phyloP scores from a whole-genome alignment of 2,329 filamentous ascomycete species.

The Bipolaris victoriae region DNA sequence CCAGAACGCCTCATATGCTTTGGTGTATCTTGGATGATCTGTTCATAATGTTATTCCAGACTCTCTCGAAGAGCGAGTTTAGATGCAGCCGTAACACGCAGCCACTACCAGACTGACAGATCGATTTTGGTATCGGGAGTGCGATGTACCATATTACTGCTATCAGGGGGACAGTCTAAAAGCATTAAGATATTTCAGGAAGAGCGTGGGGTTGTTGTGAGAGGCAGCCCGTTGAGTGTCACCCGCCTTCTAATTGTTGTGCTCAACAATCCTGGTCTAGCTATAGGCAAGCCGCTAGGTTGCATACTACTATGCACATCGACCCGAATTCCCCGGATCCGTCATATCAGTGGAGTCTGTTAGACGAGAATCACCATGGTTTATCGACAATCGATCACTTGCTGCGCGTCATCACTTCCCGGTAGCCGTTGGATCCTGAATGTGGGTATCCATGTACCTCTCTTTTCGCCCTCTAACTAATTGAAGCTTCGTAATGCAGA shows the following conservation, averaged over 20 bases:
- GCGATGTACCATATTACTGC: neutral
- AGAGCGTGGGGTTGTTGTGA: constrained; percentile 14
- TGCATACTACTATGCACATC: constrained; percentile 11
- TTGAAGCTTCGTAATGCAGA: neutral
- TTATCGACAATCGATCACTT: neutral
- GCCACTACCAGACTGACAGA: constrained; percentile 3
- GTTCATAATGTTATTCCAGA: neutral
- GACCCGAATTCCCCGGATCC: constrained; percentile 15
- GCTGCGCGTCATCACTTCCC: neutral
- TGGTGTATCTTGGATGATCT: neutral
- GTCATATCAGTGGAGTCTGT: neutral
- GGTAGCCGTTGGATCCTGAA: neutral
- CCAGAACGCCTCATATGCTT: constrained; percentile 9
- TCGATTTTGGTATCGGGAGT: neutral
- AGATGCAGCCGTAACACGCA: neutral
- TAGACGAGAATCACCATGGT: constrained; percentile 1
- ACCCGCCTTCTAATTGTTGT: constrained; percentile 19
- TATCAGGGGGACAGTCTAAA: constrained; percentile 2
- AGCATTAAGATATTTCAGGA: constrained; percentile 3
- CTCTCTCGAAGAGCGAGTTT: neutral
- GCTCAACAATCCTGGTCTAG: constrained; percentile 17
- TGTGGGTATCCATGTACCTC: neutral
- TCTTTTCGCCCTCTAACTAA: constrained; percentile 1
- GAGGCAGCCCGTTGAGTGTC: constrained; percentile 20
- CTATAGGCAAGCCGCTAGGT: constrained; percentile 16